Evolutionary conservation across 441 rosid genomes (phyloP), one percentile per base, ranked within the genome.

Genomic region (Gossypium davidsonii): DNA sequence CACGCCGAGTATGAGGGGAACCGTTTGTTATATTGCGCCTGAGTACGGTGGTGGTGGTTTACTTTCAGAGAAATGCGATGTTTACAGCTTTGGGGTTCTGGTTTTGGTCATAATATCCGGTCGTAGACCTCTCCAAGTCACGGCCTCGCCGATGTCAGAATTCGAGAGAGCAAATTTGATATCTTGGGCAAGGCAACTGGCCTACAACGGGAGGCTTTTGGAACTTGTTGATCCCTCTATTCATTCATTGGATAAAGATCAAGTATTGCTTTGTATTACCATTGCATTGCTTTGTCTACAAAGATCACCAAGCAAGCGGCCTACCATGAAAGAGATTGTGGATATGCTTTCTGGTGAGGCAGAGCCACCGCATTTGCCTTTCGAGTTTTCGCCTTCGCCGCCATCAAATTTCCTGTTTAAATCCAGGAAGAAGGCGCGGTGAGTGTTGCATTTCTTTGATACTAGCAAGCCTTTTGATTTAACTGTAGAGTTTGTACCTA

Each of bases 1-100:
- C 61, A 94, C 97, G 0, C 97, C 97, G 6, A 94, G 97, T 66
- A 90, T 94, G 97, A 82, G 97, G 75, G 98, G 98, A 14, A 91
- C 97, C 0, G 93, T 91, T 15, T 89, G 97, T 63, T 94, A 94
- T 74, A 87, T 91, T 20, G 97, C 97, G 17, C 98, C 97, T 0
- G 98, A 93, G 73, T 93, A 87, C n/a, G 93, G 97, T 0, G 92
- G 96, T 0, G 93, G 94, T 0, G 89, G 93, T 20, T 76, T 74
- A 18, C 46, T 88, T 52, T 93, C 97, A 0, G 98, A 90, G 83
- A 91, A 90, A 74, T 90, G 93, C 12, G 98, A 91, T 69, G 89
- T 90, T 4, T 93, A 93, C 48, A 91, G 98, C 77, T 93, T 85
- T 21, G 98, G 98, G 1, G 95, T 91, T 17, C 76, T 93, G 64